These are phyloP conservation scores for Aspergillus mulundensis DNA, from an alignment of 495 filamentous ascomycete genomes.

Conservation along the genomic window DNA sequence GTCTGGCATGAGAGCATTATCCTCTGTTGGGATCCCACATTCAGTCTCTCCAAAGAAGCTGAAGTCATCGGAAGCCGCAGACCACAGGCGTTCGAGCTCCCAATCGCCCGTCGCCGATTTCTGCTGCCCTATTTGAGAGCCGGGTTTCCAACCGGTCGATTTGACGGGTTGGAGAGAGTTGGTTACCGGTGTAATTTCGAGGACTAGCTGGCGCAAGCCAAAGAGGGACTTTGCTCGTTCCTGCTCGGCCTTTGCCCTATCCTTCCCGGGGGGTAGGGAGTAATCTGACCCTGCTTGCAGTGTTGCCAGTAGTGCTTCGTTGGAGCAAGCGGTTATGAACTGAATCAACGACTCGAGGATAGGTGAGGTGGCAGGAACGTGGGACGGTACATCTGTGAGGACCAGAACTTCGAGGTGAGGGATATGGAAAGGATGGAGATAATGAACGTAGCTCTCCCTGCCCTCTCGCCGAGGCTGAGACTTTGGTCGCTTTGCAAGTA, in stretches of 20 bases:
- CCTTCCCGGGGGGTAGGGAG: conserved; percentile 46
- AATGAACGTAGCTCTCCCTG: conserved; percentile 33
- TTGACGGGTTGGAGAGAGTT: conserved; percentile 9
- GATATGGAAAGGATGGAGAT: conserved; percentile 54
- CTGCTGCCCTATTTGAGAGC: conserved; percentile 31
- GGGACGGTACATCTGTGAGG: conserved; percentile 57
- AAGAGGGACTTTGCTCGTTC: conserved; percentile 49
- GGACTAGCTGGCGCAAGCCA: conserved; percentile 50
- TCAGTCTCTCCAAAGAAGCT: conserved; percentile 64
- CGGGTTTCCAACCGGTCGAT: conserved; percentile 36
- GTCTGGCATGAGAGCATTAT: conserved; percentile 34
- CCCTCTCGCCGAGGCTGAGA: conserved; percentile 26
- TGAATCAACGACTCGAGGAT: conserved; percentile 46
- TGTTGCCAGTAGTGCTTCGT: conserved; percentile 52
- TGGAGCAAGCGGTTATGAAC: conserved; percentile 58
- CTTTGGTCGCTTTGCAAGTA: conserved; percentile 35
- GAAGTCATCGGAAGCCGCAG: conserved; percentile 56
- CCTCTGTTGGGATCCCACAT: conserved; percentile 49
- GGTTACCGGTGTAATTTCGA: conserved; percentile 50
- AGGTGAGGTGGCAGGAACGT: conserved; percentile 39
- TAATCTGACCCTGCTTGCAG: conserved; percentile 51
- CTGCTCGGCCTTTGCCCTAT: conserved; percentile 34
- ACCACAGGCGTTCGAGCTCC: conserved; percentile 59
- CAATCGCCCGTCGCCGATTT: conserved; percentile 59
- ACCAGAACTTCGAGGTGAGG: conserved; percentile 54